Evolutionary conservation across 805 yeast genomes (phyloP).

Genomic region (Zygosaccharomyces kombuchaensis): DNA sequence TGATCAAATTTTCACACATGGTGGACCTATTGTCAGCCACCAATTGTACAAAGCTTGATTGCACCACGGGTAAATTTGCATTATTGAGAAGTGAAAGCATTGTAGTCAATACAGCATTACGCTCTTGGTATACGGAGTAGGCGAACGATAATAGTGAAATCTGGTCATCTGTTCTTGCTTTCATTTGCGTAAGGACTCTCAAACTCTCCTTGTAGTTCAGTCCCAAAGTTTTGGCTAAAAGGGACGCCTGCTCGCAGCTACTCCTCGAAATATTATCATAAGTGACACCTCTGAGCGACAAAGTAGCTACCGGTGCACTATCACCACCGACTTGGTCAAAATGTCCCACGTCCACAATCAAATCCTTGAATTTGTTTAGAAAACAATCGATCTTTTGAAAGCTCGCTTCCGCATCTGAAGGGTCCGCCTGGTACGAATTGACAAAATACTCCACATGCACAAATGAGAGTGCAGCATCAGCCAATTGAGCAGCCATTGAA

Average conservation of each 20-base stretch:
- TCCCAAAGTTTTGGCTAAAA: constrained; percentile 38
- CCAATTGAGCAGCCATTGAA: constrained; percentile 11
- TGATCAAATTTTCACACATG: constrained; percentile 24
- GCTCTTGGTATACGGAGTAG: constrained; percentile 45
- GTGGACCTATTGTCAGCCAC: constrained; percentile 21
- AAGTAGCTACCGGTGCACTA: neutral
- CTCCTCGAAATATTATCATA: constrained; percentile 37
- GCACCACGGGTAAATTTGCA: constrained; percentile 22
- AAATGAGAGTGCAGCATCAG: constrained; percentile 14
- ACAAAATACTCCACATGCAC: constrained; percentile 20
- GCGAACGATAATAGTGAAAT: constrained; percentile 35
- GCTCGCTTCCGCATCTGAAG: constrained; percentile 11
- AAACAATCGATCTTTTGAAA: constrained; percentile 17
- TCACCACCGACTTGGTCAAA: constrained; percentile 8
- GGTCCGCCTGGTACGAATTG: constrained; percentile 11
- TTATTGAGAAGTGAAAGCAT: constrained; percentile 32
- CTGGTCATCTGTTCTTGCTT: constrained; percentile 34
- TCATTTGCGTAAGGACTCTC: constrained; percentile 44
- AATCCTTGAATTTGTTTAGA: constrained; percentile 12
- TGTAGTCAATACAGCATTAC: constrained; percentile 45
- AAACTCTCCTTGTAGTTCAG: constrained; percentile 44
- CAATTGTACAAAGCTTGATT: constrained; percentile 19
- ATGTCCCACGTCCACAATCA: constrained; percentile 12
- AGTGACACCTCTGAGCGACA: constrained; percentile 40
- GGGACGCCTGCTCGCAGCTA: constrained; percentile 39